Evolutionary conservation across 371 early-diverging fungal genomes (phyloP).

Genomic region (Mucor circinelloides): DNA sequence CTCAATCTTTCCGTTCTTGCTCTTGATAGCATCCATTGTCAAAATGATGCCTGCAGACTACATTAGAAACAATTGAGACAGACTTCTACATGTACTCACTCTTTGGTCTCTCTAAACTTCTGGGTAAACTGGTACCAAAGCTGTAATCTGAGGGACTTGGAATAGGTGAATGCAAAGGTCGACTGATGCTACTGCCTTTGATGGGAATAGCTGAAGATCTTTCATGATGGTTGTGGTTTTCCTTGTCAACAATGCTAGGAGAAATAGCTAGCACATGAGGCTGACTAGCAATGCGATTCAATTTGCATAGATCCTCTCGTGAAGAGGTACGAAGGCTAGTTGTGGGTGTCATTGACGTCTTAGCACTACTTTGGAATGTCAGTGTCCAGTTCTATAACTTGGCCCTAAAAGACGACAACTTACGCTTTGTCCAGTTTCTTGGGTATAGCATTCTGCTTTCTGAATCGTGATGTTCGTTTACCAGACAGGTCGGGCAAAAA

Average conservation of each 20-base stretch:
- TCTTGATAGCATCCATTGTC: slow-evolving; percentile 24
- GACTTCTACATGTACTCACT: slow-evolving; percentile 6
- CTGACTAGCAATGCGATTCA: slow-evolving; percentile 42
- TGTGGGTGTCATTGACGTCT: not conserved
- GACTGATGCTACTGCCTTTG: not conserved
- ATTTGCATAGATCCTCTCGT: slow-evolving; percentile 31
- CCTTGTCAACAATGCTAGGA: slow-evolving; percentile 48
- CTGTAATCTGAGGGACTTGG: slow-evolving; percentile 34
- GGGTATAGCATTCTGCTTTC: not conserved
- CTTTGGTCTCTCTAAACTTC: slow-evolving; percentile 24
- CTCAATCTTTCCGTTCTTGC: slow-evolving; percentile 11
- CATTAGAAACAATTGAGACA: not conserved
- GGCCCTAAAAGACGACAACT: not conserved
- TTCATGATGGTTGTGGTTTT: slow-evolving; percentile 9
- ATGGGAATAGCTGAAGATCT: slow-evolving; percentile 4
- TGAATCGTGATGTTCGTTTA: slow-evolving; percentile 11
- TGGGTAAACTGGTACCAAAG: slow-evolving; percentile 29
- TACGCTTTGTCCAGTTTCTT: not conserved
- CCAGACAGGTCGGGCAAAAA: slow-evolving; percentile 60
- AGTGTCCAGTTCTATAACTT: not conserved
- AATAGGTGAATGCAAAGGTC: slow-evolving; percentile 19
- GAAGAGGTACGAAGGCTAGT: slow-evolving; percentile 4
- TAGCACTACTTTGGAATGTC: not conserved
- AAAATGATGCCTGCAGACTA: slow-evolving; percentile 12
- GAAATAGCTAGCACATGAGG: slow-evolving; percentile 44